phyloP scores from a whole-genome alignment of 2,329 filamentous ascomycete genomes.

The Mycosphaerella arachidis region DNA sequence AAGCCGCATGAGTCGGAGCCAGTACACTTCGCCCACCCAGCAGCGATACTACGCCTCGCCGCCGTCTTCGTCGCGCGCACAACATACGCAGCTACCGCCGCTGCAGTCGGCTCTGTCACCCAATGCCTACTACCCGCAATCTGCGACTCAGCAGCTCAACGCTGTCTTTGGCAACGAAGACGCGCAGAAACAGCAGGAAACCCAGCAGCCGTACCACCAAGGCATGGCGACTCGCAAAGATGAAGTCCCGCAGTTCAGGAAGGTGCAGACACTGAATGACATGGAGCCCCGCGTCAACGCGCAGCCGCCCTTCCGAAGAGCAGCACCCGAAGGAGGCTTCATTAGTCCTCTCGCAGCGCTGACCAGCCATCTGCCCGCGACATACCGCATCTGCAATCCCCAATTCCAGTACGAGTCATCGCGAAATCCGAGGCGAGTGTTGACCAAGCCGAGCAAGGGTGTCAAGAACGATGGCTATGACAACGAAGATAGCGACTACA shows the following conservation, averaged over 20 bases:
- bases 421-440: constrained; percentile 85
- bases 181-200: constrained; percentile 45
- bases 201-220: constrained; percentile 30
- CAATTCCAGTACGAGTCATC: constrained; percentile 98
- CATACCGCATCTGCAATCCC: constrained; percentile 97
- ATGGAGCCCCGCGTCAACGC: constrained; percentile 76
- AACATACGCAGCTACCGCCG: constrained; percentile 66
- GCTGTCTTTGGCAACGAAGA: constrained; percentile 55
- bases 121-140: constrained; percentile 58
- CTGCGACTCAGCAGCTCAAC: constrained; percentile 67
- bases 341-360: constrained; percentile 96
- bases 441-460: constrained; percentile 98
- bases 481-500: constrained; percentile 98
- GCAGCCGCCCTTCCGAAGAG: constrained; percentile 86
- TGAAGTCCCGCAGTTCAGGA: constrained; percentile 81
- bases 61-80: constrained; percentile 41
- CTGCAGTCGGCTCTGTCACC: constrained; percentile 63
- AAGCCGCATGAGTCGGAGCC: constrained; percentile 53
- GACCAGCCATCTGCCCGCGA: constrained; percentile 86
- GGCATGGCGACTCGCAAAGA: constrained; percentile 18
- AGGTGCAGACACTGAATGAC: constrained; percentile 67
- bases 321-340: constrained; percentile 94
- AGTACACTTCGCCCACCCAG: constrained; percentile 50
- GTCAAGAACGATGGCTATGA: constrained; percentile 98
- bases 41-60: constrained; percentile 57